Base-by-base conservation (phyloP, 176 grass and related monocot genomes). In the Ensete glaucum region DNA sequence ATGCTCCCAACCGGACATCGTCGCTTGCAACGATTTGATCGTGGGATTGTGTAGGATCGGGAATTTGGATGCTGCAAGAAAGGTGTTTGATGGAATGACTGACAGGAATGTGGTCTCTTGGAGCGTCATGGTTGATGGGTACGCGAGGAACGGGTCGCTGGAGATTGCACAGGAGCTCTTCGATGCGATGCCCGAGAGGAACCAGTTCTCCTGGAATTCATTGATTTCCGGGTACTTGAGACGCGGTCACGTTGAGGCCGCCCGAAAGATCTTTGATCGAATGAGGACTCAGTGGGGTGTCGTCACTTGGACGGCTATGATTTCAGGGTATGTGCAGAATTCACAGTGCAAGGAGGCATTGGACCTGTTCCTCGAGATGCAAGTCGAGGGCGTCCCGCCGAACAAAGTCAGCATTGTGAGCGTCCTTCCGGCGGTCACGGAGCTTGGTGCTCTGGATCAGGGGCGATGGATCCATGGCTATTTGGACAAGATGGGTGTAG, bases 101-200 rank as follows among this genome's bases (percentile, higher is more conserved):
- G 77, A 70, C 5, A 71, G 66, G 70, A 79, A 79, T 70, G 77
- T 79, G 3, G 77, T 79, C 59, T 79, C 77, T 50, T 79, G 77
- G 77, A 79, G 77, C 53, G 27, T 71, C 50, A 59, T 79, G 65
- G 52, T 79, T 1, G 77, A 79, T 58, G 77, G 77, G 11, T 79
- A 79, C 55, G 77, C 66, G 5, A 70, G 66, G 19, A 69, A 69
- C 21, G 77, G 77, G 17, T 16, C 11, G 17, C 43, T 70, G 65
- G 77, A 60, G 11, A 20, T 58, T 49, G 77, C 77, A 8, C 66
- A 71, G 24, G 65, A 57, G 22, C 77, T 79, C 52, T 79, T 79
- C 68, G 77, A 79, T 59, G 53, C 25, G 50, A 79, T 79, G 77
- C 77, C 77, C 0, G 53, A 69, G 25, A 79, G 53, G 19, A 79